Evolutionary conservation across 257 asterid species (phyloP).

Genomic region (Ilex asprella): DNA sequence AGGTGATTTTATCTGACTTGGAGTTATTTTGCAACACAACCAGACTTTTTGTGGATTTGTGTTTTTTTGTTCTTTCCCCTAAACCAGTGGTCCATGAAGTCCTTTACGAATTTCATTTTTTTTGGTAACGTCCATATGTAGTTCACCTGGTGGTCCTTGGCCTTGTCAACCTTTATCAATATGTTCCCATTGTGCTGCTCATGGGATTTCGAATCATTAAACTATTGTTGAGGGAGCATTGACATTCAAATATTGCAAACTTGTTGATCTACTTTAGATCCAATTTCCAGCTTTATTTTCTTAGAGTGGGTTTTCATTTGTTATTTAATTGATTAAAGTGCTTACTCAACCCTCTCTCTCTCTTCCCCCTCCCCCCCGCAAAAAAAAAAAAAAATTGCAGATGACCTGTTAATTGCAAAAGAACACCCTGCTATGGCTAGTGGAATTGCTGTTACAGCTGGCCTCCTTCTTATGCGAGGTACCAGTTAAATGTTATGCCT

Average conservation of each 20-base stretch:
- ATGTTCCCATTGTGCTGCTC: neutral
- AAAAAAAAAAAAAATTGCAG: conserved; percentile 18
- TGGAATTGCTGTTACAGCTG: conserved; percentile 64
- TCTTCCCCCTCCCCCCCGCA: neutral
- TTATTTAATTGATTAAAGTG: conserved; percentile 8
- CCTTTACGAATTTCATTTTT: too few relatives aligned
- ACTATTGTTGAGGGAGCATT: neutral
- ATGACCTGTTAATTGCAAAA: conserved; percentile 42
- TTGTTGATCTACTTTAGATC: too few relatives aligned
- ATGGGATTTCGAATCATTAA: neutral
- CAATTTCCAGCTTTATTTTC: too few relatives aligned
- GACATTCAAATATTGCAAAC: too few relatives aligned
- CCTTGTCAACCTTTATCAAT: neutral
- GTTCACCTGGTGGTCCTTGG: neutral
- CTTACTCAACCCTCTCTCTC: neutral
- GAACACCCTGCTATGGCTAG: conserved; percentile 63
- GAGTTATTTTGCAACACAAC: neutral
- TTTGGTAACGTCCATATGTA: too few relatives aligned
- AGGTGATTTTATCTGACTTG: conserved; percentile 30
- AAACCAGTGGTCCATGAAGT: neutral
- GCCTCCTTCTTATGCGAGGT: conserved; percentile 76
- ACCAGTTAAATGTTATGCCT: neutral
- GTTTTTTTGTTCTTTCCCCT: too few relatives aligned
- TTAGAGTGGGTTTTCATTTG: neutral
- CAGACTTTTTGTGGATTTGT: neutral